phyloP scores from a whole-genome alignment of 768 basidiomycete genomes.

The Cubamyces sp. region DNA sequence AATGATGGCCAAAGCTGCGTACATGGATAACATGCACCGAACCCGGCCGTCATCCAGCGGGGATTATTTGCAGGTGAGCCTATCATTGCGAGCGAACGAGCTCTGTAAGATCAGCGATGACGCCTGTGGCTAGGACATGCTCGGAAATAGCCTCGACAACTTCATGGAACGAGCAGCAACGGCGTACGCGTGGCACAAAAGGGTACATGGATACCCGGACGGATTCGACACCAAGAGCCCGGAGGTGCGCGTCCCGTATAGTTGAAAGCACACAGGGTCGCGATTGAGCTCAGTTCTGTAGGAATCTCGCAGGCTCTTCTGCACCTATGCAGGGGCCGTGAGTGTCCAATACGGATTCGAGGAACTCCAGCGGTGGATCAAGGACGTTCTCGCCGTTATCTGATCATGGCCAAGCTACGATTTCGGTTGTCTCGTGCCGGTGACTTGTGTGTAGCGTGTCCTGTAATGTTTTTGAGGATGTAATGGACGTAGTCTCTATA shows the following conservation, averaged over 20 bases:
- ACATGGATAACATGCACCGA: background rate
- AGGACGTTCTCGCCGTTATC: background rate
- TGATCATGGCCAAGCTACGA: background rate
- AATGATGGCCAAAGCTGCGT: background rate
- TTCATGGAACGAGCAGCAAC: background rate
- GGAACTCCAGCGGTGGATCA: background rate
- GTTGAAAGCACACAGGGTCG: no score
- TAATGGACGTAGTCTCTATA: no score
- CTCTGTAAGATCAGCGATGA: background rate
- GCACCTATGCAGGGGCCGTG: conserved; percentile 4
- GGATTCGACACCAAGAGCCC: background rate
- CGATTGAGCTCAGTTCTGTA: background rate
- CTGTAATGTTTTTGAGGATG: no score
- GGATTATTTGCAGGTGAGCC: background rate
- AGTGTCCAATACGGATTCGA: background rate
- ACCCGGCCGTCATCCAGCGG: background rate
- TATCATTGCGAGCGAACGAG: background rate
- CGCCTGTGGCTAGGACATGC: background rate
- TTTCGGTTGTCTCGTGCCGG: background rate
- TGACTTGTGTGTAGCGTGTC: no score
- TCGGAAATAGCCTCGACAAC: background rate
- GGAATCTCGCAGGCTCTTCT: conserved; percentile 4
- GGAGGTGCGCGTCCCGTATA: background rate
- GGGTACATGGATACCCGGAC: background rate
- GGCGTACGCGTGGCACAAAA: background rate